Evolutionary conservation across 805 yeast genomes (phyloP), one percentile per base, ranked within the genome.

Genomic region (Starmerella vitae): DNA sequence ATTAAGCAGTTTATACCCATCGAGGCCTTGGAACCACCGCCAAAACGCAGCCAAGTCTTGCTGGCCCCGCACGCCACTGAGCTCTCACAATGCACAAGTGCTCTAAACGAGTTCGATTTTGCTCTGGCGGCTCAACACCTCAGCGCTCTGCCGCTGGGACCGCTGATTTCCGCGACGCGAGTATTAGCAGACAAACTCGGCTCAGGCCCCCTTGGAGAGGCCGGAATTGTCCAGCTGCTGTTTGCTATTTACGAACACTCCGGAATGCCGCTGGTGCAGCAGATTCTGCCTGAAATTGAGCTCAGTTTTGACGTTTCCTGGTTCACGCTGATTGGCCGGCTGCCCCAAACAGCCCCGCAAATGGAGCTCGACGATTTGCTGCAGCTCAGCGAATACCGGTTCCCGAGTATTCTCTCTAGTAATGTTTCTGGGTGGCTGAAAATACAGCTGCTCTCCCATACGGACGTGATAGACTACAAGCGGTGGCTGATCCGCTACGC

Each of bases 191-290:
- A 17, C 14, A 24, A 9, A 24, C 27, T 9, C 12, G 12, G 12
- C 27, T 13, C 13, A 24, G 27, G 13, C 27, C 31, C 45, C 2
- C 30, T 44, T 4, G 46, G 45, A 13, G 28, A 35, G 15, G 29
- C 47, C 20, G 49, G 48, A 5, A 28, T 46, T 3, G 30, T 37
- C 3, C 47, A 46, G 30, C 28, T 52, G 20, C 43, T 40, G 17
- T 37, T 25, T 10, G 46, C 37, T 12, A 33, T 51, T 24, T 25
- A 36, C n/a, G 14, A 33, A 5, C 13, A 33, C 15, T 49, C 42
- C 8, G 47, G 47, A 10, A 39, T 30, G 12, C 42, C 46, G 9
- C 43, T 53, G 10, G 52, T 51, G 5, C 22, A 26, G 3, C 55
- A 51, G 30, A 29, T 49, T 6, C 32, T 48, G 13, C 38, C 32